Percentiles rank a stretch among this genome's conserved stretches.
phyloP scores from a whole-genome alignment of 371 early-diverging fungal genomes.

The Mortierella polycephala region DNA sequence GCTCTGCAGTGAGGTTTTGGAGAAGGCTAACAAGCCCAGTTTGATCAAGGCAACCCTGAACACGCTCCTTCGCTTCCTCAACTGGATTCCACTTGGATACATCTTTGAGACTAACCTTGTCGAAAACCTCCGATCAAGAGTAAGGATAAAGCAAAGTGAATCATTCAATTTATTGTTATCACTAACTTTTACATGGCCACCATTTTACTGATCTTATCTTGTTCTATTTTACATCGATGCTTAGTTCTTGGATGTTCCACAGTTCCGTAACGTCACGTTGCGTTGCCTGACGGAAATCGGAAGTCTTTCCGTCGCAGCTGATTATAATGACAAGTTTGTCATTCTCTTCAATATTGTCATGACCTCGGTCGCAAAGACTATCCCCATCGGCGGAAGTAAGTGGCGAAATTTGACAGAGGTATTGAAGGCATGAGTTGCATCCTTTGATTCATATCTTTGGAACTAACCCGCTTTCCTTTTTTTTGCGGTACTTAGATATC shows the following conservation, averaged over 20 bases:
- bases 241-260: slow-evolving; percentile 83
- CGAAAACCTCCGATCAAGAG: slow-evolving; percentile 82
- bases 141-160: slow-evolving; percentile 50
- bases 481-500: slow-evolving; percentile 63
- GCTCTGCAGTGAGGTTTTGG: slow-evolving; percentile 95
- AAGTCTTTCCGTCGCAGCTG: slow-evolving; percentile 77
- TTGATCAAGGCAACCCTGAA: slow-evolving; percentile 92
- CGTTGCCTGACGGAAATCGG: slow-evolving; percentile 97
- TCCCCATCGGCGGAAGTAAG: slow-evolving; percentile 76
- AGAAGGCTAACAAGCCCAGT: slow-evolving; percentile 88
- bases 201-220: not conserved
- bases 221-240: not conserved
- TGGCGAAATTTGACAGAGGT: not conserved
- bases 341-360: slow-evolving; percentile 84
- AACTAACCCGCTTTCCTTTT: no score
- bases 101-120: slow-evolving; percentile 97
- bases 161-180: not conserved
- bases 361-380: slow-evolving; percentile 71
- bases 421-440: no score
- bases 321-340: slow-evolving; percentile 86
- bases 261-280: slow-evolving; percentile 92
- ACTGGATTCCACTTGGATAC: slow-evolving; percentile 97
- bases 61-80: slow-evolving; percentile 93
- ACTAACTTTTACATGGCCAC: not conserved
- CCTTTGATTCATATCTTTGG: no score